Conservation (phyloP, 2,329 filamentous ascomycete species). For the Colletotrichum horii region DNA sequence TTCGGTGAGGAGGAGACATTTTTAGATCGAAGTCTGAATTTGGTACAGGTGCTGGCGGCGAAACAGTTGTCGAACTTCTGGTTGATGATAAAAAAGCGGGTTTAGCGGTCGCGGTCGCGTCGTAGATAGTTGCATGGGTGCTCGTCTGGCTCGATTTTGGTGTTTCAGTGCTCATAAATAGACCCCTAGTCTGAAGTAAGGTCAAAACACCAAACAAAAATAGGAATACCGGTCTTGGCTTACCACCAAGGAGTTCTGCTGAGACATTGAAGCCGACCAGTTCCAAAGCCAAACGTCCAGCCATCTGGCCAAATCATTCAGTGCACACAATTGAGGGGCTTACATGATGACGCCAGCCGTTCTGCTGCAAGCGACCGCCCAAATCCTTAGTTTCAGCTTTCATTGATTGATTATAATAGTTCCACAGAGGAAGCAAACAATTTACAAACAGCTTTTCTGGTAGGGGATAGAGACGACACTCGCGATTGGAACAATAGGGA, state of each 20-base stretch:
- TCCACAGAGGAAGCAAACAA: accelerated
- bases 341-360: neutral
- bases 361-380: neutral
- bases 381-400: accelerated
- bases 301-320: neutral
- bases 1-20: neutral
- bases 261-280: neutral
- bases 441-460: neutral
- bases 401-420: neutral
- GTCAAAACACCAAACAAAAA: neutral
- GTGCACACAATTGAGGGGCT: neutral
- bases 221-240: neutral
- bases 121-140: neutral
- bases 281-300: neutral
- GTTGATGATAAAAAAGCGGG: neutral
- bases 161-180: neutral
- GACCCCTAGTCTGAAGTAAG: neutral
- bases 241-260: neutral
- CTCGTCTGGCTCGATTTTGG: neutral
- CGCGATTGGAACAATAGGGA: neutral
- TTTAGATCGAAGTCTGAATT: neutral
- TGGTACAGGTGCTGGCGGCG: neutral
- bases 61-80: neutral
- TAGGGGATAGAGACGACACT: neutral
- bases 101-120: neutral